Percentiles rank a stretch among this genome's conserved stretches.
Conservation (phyloP, 768 basidiomycete genomes). For the Rubroboletus satanas region DNA sequence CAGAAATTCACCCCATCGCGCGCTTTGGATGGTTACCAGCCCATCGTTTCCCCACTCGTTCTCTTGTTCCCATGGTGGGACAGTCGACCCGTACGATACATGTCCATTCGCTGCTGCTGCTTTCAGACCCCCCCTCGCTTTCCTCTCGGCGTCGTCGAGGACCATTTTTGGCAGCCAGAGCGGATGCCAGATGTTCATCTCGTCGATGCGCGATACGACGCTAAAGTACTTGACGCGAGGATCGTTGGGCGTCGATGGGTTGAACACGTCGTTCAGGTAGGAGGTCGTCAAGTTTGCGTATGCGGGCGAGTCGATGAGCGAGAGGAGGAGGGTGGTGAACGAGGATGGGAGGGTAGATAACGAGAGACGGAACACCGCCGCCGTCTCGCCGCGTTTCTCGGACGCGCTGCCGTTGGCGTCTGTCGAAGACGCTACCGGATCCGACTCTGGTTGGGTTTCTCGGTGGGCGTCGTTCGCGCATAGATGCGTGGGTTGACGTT, state of each 20-base stretch:
- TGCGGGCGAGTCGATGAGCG: conserved; percentile 91
- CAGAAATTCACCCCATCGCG: conserved; percentile 94
- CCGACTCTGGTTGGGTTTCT: background rate
- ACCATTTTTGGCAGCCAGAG: conserved; percentile 97
- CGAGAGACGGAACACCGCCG: conserved; percentile 41
- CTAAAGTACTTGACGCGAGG: conserved; percentile 88
- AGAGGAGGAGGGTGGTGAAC: conserved; percentile 83
- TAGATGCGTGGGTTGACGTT: conserved; percentile 20
- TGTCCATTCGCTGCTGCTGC: conserved; percentile 21
- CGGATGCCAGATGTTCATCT: conserved; percentile 82
- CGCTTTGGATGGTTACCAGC: conserved; percentile 85
- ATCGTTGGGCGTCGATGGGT: conserved; percentile 74
- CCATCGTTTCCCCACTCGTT: conserved; percentile 85
- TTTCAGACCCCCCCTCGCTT: conserved; percentile 45
- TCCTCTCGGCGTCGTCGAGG: conserved; percentile 77
- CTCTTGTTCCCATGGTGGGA: conserved; percentile 48
- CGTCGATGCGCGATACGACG: conserved; percentile 72
- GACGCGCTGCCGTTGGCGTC: background rate
- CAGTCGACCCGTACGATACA: conserved; percentile 9
- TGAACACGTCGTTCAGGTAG: conserved; percentile 79
- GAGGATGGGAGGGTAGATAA: conserved; percentile 71
- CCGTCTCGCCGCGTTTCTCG: conserved; percentile 32
- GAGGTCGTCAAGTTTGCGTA: conserved; percentile 89
- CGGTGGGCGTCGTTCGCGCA: background rate
- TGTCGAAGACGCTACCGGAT: background rate